Percentiles rank a stretch among this genome's conserved stretches.
phyloP scores from a whole-genome alignment of 441 rosid genomes.

The Gossypium trilobum region DNA sequence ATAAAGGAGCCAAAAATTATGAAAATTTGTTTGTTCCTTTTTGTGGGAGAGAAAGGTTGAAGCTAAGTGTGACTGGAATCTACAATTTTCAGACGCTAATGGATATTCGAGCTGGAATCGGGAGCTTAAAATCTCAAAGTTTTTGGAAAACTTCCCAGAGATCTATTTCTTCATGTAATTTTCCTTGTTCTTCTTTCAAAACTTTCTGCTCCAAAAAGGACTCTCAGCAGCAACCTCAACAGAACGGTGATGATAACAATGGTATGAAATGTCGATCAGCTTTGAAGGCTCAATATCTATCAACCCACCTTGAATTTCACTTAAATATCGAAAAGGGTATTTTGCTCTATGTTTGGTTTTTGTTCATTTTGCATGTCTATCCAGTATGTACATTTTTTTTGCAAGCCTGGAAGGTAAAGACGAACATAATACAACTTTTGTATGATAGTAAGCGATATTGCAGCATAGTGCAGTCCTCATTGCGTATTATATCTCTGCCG shows the following conservation, averaged over 20 bases:
- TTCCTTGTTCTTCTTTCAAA: slow-evolving; percentile 12
- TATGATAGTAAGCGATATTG: neutral
- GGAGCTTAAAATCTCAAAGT: slow-evolving; percentile 18
- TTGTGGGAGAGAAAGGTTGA: neutral
- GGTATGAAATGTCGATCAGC: slow-evolving; percentile 23
- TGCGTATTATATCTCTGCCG: neutral
- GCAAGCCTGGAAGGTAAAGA: neutral
- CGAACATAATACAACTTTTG: neutral
- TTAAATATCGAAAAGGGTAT: neutral
- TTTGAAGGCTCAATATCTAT: neutral
- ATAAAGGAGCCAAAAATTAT: neutral
- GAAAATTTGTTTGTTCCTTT: too few relatives aligned
- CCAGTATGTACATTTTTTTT: neutral
- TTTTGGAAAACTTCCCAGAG: slow-evolving; percentile 20
- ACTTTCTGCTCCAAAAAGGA: slow-evolving; percentile 38
- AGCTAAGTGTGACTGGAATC: neutral
- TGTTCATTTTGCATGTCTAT: neutral
- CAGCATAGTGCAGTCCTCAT: neutral
- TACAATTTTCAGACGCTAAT: slow-evolving; percentile 23
- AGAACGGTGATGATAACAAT: slow-evolving; percentile 30
- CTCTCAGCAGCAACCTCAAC: slow-evolving; percentile 29
- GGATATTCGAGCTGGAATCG: slow-evolving; percentile 39
- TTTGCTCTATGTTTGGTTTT: neutral
- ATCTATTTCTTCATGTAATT: slow-evolving; percentile 14
- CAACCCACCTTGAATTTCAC: neutral